phyloP scores from a whole-genome alignment of 139 green algal species.

The Coelastrella sp. region DNA sequence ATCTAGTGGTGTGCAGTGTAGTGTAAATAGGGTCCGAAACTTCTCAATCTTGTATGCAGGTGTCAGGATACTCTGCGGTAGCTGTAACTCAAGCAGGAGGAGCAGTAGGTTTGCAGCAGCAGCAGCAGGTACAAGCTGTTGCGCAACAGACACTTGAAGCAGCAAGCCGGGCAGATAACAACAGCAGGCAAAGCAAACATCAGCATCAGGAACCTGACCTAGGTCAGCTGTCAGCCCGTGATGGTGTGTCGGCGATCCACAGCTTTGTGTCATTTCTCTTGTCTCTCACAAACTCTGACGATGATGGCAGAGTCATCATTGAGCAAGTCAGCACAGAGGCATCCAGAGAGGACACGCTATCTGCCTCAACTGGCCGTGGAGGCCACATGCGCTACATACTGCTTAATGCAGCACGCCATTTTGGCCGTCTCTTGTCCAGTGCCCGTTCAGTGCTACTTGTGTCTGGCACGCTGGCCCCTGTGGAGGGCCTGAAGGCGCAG shows the following conservation, averaged over 20 bases:
- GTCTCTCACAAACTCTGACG: constrained; percentile 83
- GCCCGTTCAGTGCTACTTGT: constrained; percentile 88
- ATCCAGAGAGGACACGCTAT: neutral
- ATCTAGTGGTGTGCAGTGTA: no score
- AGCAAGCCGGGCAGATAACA: neutral
- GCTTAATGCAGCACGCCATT: constrained; percentile 91
- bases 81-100: constrained; percentile 35
- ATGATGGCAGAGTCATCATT: constrained; percentile 89
- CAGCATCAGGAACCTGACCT: constrained; percentile 45
- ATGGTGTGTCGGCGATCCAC: constrained; percentile 63
- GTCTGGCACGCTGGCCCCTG: constrained; percentile 91
- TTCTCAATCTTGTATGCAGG: neutral
- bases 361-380: neutral
- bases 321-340: constrained; percentile 30
- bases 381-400: constrained; percentile 81
- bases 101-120: constrained; percentile 7
- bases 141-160: neutral
- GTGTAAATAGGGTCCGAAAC: no score
- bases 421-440: constrained; percentile 61
- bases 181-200: constrained; percentile 1
- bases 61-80: constrained; percentile 26
- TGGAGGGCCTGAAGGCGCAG: constrained; percentile 63
- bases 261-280: constrained; percentile 79
- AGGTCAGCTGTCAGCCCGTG: constrained; percentile 4
- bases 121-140: neutral